Percentiles rank a stretch among this genome's conserved stretches.
Conservation (phyloP, 2,329 filamentous ascomycete genomes). For the Teratosphaeriaceae sp. region DNA sequence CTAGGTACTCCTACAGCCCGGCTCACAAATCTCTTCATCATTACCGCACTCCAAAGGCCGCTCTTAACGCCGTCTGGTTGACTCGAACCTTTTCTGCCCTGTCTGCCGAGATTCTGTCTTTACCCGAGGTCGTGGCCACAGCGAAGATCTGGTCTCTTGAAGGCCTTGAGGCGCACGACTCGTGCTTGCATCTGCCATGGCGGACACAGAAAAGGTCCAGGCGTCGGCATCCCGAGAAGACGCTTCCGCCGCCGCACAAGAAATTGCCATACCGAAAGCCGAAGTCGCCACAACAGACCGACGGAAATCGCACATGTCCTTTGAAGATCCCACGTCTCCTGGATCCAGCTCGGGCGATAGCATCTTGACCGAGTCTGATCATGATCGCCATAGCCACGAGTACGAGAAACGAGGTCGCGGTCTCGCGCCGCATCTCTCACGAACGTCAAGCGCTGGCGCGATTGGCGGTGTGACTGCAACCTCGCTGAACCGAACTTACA, state of each 20-base stretch:
- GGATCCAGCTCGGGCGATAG: slow-evolving; percentile 16
- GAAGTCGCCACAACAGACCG: not conserved
- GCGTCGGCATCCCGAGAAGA: not conserved
- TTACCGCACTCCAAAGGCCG: not conserved
- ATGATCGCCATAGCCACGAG: slow-evolving; percentile 4
- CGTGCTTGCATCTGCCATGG: not conserved
- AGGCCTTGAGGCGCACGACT: not conserved
- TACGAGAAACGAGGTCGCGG: not conserved
- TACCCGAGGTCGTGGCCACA: not conserved
- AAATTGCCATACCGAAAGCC: not conserved
- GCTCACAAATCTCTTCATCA: not conserved
- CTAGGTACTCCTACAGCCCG: not conserved
- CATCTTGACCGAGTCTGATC: slow-evolving; percentile 3
- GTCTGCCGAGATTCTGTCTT: not conserved
- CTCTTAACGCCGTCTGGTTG: not conserved
- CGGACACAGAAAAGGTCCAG: not conserved
- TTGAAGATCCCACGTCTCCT: slow-evolving; percentile 21
- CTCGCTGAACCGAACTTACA: slow-evolving; percentile 14
- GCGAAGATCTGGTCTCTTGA: not conserved
- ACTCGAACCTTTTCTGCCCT: not conserved
- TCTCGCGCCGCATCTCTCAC: not conserved
- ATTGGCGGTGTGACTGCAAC: slow-evolving; percentile 22
- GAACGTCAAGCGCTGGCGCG: slow-evolving; percentile 10
- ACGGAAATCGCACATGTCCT: slow-evolving; percentile 17
- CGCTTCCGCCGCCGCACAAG: not conserved